phyloP scores from a whole-genome alignment of 2,329 filamentous ascomycete genomes.

The Trichoderma brevicompactum region DNA sequence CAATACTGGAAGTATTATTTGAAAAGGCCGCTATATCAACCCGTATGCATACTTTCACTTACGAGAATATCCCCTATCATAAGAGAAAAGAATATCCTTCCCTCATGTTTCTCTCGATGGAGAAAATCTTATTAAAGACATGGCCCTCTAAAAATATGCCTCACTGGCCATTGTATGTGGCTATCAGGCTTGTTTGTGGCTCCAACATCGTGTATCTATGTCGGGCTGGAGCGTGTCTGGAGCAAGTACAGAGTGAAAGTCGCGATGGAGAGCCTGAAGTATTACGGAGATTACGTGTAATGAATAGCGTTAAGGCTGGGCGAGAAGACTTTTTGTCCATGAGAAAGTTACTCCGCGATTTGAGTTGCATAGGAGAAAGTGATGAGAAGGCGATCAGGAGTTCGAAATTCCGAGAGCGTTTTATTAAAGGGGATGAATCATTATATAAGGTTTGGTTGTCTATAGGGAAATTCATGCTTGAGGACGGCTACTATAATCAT shows the following conservation, averaged over 20 bases:
- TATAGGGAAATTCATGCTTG: no score
- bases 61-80: no score
- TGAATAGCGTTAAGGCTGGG: background rate
- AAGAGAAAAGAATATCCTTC: no score
- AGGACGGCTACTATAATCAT: no score
- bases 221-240: background rate
- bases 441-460: no score
- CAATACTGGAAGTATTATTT: background rate
- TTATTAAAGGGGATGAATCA: no score
- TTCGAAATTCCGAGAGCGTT: no score
- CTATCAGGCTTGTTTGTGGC: background rate
- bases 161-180: background rate
- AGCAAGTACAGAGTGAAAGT: no score
- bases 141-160: background rate
- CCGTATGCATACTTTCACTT: background rate
- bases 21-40: background rate
- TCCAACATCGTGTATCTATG: background rate
- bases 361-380: background rate
- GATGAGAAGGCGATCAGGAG: no score
- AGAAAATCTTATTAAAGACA: no score
- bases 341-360: background rate
- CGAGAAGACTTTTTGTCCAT: background rate
- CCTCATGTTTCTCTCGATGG: no score
- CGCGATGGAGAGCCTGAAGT: background rate
- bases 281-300: background rate